Evolutionary conservation across 441 rosid species (phyloP), one percentile per base, ranked within the genome.

Genomic region (Jatropha multifida): DNA sequence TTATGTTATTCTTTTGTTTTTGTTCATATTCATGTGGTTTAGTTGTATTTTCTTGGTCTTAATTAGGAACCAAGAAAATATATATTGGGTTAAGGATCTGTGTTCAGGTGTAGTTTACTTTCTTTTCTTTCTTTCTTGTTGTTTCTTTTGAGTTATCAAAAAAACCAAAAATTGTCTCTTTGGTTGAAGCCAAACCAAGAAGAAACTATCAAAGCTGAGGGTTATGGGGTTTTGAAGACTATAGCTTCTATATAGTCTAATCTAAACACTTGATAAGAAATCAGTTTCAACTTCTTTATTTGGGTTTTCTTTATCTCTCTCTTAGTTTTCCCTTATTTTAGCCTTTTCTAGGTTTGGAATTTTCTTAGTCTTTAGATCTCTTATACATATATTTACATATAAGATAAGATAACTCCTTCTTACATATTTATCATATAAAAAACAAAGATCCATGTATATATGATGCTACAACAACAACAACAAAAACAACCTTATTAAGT

Each of bases 101-200:
- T 68, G 49, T 61, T 81, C 61, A 65, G 74, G 74, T 76, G 64
- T 71, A 46, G 60, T 42, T 74, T 15, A 40, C 61, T 66, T 69
- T 59, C 75, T 61, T 64, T 54, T 61, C 67, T 65, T 38, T 56
- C 41, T 65, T 17, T 71, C 62, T 72, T 38, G 66, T 83, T 70
- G 66, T 73, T 76, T 78, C 68, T 79, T 78, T 82, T 77, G 73
- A 59, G 81, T 60, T 69, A 77, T 68, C 51, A 10, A 10, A 48
- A 75, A 77, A 78, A 81, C 71, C 65, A 20, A 78, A 54, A 73
- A 80, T 88, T 90, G 97, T 90, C 92, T 85, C 89, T 84, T 89
- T 82, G 82, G 87, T 86, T 85, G 84, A 86, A 81, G 87, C 92
- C 95, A 90, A 88, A 79, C 74, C 66, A 77, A 74, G 79, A 74